phyloP scores from a whole-genome alignment of 139 green algal genomes.

The Chloropicon primus region DNA sequence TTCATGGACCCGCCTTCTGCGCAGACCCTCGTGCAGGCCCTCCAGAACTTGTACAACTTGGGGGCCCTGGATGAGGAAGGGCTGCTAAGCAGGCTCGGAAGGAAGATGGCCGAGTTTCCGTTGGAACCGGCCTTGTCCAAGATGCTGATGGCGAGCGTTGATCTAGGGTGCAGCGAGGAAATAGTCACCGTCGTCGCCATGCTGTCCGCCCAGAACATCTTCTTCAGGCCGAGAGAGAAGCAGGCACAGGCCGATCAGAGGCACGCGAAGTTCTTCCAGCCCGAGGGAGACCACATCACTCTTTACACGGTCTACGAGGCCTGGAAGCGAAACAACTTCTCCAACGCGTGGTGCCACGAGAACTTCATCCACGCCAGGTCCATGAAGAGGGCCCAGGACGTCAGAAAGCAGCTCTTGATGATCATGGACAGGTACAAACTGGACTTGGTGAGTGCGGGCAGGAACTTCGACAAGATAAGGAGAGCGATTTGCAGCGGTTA shows the following conservation, averaged over 20 bases:
- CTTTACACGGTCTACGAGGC: slow-evolving; percentile 67
- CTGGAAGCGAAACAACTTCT: slow-evolving; percentile 90
- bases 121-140: slow-evolving; percentile 94
- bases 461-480: slow-evolving; percentile 79
- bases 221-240: slow-evolving; percentile 39
- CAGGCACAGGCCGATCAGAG: slow-evolving; percentile 74
- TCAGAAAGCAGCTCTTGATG: slow-evolving; percentile 87
- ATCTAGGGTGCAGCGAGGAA: slow-evolving; percentile 92
- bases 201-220: slow-evolving; percentile 89
- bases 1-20: slow-evolving; percentile 80
- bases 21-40: slow-evolving; percentile 41
- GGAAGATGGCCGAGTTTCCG: slow-evolving; percentile 99
- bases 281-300: slow-evolving; percentile 95
- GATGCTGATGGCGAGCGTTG: slow-evolving; percentile 88
- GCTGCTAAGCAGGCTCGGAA: slow-evolving; percentile 84
- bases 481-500: slow-evolving; percentile 42
- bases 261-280: slow-evolving; percentile 88
- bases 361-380: slow-evolving; percentile 87
- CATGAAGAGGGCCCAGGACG: slow-evolving; percentile 79
- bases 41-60: slow-evolving; percentile 95
- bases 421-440: slow-evolving; percentile 99
- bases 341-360: slow-evolving; percentile 82
- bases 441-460: slow-evolving; percentile 75
- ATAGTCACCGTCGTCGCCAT: slow-evolving; percentile 96
- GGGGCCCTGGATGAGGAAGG: slow-evolving; percentile 87